A percentile compares a stretch with the other conserved stretches of the same genome.
Evolutionary conservation across 306 rosid species (phyloP).

Genomic region (Pachyrhizus erosus): DNA sequence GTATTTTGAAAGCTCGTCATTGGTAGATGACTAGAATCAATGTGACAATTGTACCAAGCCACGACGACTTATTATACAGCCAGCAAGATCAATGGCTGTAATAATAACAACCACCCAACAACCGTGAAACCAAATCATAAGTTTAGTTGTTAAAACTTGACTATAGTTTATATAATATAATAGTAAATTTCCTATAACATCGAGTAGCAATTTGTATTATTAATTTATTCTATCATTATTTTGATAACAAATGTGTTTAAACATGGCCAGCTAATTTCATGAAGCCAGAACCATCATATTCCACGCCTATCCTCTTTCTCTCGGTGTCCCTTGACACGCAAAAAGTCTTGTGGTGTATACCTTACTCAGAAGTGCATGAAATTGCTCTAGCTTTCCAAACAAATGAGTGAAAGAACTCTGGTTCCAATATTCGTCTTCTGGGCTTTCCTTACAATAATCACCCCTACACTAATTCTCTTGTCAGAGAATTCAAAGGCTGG

Average conservation of each 20-base stretch:
- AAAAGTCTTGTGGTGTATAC: conserved; percentile 20
- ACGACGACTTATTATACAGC: conserved; percentile 34
- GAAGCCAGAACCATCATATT: conserved; percentile 34
- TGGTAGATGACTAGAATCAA: conserved; percentile 22
- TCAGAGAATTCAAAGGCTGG: conserved; percentile 70
- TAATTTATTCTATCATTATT: conserved; percentile 45
- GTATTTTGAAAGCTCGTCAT: neutral
- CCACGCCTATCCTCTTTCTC: conserved; percentile 27
- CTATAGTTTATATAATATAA: conserved; percentile 43
- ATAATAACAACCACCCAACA: conserved; percentile 73
- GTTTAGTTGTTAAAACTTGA: conserved; percentile 56
- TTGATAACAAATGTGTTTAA: conserved; percentile 39
- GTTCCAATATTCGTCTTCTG: conserved; percentile 80
- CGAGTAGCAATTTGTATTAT: conserved; percentile 17
- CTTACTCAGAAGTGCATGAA: conserved; percentile 6
- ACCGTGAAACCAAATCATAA: conserved; percentile 58
- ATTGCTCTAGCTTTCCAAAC: conserved; percentile 7
- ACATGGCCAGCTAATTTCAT: conserved; percentile 70
- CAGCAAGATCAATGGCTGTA: conserved; percentile 54
- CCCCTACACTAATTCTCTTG: conserved; percentile 74
- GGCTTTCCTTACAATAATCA: conserved; percentile 78
- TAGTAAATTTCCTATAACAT: conserved; percentile 1
- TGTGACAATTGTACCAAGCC: conserved; percentile 34
- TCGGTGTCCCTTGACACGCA: neutral
- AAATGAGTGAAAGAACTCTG: conserved; percentile 75